Conservation (phyloP, 75 land plant species). For the Azolla pinnata region DNA sequence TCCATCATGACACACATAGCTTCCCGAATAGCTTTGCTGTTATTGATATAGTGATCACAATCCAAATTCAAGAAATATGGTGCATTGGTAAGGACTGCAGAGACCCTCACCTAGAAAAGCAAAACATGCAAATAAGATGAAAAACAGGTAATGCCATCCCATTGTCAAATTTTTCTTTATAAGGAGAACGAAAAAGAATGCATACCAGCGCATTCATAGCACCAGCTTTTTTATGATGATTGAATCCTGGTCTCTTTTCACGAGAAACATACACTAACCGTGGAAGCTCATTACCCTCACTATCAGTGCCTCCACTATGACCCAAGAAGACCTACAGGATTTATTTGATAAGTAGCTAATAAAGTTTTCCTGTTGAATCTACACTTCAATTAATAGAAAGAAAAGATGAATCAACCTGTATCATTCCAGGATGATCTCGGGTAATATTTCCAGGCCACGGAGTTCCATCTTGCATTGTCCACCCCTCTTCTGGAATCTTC, state of each 20-base stretch:
- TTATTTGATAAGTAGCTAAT: too few species aligned
- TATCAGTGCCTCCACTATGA: conserved; percentile 19
- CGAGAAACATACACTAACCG: conserved; percentile 41
- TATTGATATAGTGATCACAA: conserved; percentile 35
- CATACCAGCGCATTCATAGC: conserved; percentile 47
- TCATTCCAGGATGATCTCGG: conserved; percentile 91
- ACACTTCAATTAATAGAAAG: too few species aligned
- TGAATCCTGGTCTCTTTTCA: conserved; percentile 24
- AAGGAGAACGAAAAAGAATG: not conserved
- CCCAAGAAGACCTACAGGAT: conserved; percentile 30
- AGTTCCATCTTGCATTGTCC: conserved; percentile 90
- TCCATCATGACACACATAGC: conserved; percentile 37
- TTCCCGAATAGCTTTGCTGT: conserved; percentile 22
- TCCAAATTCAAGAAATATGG: conserved; percentile 29
- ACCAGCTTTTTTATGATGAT: conserved; percentile 51
- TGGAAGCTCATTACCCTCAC: conserved; percentile 23
- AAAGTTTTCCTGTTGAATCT: too few species aligned
- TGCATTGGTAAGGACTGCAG: conserved; percentile 26
- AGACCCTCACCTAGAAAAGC: conserved; percentile 13
- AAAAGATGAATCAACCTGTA: too few species aligned
- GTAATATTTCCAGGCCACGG: conserved; percentile 91
- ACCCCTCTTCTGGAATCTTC: conserved; percentile 82
- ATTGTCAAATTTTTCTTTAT: not conserved
- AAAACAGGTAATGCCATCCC: not conserved
- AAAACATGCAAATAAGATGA: not conserved